Evolutionary conservation across 306 rosid species (phyloP).

Genomic region (Ceratonia siliqua): DNA sequence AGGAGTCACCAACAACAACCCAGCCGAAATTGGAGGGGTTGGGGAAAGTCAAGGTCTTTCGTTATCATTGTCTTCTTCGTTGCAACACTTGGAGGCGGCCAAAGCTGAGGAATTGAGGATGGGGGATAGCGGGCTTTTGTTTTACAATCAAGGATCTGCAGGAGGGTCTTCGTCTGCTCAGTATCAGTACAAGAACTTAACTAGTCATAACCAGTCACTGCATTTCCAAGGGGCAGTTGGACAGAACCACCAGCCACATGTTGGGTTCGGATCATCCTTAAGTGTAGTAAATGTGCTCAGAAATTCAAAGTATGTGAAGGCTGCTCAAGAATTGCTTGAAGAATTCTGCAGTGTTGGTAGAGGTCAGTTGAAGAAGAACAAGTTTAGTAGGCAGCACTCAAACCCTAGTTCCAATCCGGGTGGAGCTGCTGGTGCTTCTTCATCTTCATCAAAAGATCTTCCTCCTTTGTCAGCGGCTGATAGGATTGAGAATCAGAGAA

Average conservation of each 20-base stretch:
- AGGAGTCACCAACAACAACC: slow-evolving; percentile 17
- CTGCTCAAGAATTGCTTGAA: slow-evolving; percentile 77
- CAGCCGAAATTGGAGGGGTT: slow-evolving; percentile 42
- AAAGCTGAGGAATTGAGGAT: slow-evolving; percentile 69
- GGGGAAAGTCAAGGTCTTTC: slow-evolving; percentile 78
- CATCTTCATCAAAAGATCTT: slow-evolving; percentile 60
- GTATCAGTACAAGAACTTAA: slow-evolving; percentile 45
- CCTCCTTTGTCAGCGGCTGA: slow-evolving; percentile 76
- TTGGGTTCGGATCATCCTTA: slow-evolving; percentile 57
- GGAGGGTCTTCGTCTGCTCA: slow-evolving; percentile 43
- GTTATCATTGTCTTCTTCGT: slow-evolving; percentile 57
- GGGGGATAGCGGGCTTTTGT: slow-evolving; percentile 50
- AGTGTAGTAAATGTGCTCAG: slow-evolving; percentile 72
- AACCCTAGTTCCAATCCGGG: slow-evolving; percentile 72
- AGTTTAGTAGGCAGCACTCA: slow-evolving; percentile 49
- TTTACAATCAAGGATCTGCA: slow-evolving; percentile 44
- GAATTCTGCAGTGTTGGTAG: slow-evolving; percentile 91
- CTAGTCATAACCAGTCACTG: slow-evolving; percentile 30
- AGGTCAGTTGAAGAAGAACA: slow-evolving; percentile 78
- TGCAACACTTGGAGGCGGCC: slow-evolving; percentile 60
- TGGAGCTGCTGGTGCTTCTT: slow-evolving; percentile 44
- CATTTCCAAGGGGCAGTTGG: slow-evolving; percentile 45
- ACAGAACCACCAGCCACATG: slow-evolving; percentile 46
- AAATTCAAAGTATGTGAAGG: slow-evolving; percentile 68
- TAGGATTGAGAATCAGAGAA: slow-evolving; percentile 85